These are phyloP conservation scores for Carex arenaria DNA, from an alignment of 202 grass and related monocot genomes.

Conservation along the genomic window DNA sequence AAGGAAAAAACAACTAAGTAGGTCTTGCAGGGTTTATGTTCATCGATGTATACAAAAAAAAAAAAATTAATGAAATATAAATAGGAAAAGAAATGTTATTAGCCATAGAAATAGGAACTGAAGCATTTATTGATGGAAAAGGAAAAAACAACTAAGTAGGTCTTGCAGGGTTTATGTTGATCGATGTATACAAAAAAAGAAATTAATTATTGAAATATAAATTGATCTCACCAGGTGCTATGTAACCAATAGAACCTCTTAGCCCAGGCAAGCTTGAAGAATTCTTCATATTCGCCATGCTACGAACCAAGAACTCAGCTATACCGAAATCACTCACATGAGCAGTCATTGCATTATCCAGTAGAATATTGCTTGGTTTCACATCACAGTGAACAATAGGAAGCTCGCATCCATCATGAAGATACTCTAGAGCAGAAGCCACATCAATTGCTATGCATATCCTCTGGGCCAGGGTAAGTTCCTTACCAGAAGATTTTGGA, in stretches of 20 bases:
- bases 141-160: background rate
- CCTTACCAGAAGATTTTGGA: background rate
- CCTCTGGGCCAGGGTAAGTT: conserved; percentile 26
- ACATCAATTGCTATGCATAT: conserved; percentile 42
- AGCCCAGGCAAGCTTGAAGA: conserved; percentile 28
- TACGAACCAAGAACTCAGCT: conserved; percentile 14
- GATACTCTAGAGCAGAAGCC: conserved; percentile 47
- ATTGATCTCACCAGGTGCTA: conserved; percentile 50
- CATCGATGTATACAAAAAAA: too few species aligned
- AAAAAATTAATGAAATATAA: background rate
- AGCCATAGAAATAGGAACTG: background rate
- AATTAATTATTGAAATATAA: background rate
- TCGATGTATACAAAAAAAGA: background rate
- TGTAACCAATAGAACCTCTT: conserved; percentile 67
- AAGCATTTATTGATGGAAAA: background rate
- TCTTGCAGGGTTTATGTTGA: background rate
- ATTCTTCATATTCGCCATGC: background rate
- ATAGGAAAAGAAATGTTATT: background rate
- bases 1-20: background rate
- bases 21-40: too few species aligned
- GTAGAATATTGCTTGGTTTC: conserved; percentile 66
- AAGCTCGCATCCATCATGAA: conserved; percentile 45
- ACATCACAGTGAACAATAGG: conserved; percentile 49
- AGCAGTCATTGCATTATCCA: conserved; percentile 40
- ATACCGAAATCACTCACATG: conserved; percentile 42